Base-by-base conservation (phyloP, 169 alveolate species). In the Theileria equi region DNA sequence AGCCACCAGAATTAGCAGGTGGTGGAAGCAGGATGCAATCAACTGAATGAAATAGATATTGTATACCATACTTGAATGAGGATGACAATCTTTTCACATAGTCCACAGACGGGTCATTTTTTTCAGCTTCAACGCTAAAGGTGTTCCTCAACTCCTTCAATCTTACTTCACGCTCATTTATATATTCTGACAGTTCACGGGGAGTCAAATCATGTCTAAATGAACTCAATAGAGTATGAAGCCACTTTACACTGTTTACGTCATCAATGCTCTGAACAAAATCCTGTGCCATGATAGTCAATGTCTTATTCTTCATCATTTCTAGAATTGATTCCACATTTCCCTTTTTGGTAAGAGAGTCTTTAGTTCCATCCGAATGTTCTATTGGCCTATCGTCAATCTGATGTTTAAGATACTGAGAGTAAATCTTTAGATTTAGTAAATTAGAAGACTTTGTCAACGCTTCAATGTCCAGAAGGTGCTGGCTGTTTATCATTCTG, bases 401-500 rank as follows among this genome's bases (percentile, higher is more conserved):
- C 13, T 13, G n/a, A 13, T 13, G n/a, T 13, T 38, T 38, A 13
- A 38, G 45, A 38, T 38, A 38, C 13, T 38, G n/a, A 13, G 45
- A 38, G n/a, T 38, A 38, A 13, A 38, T 13, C 45, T 38, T 38
- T 38, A 38, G 13, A 38, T 38, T 38, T 13, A 38, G n/a, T 38
- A 38, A 38, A 38, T 38, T 38, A 38, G 58, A 60, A 17, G 64
- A 60, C 34, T 47, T 43, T 29, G 38, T 60, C 35, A 60, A 48
- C n/a, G 31, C 55, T 31, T 60, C 88, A 34, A 86, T 63, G 40
- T 62, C 73, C 25, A 67, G 64, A 28, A 86, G 34, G 44, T 81
- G 88, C 44, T 79, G 67, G 61, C 79, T 54, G 53, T 86, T 78
- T 29, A 86, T 55, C 67, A 80, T 69, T 32, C 70, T 76, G 68